Base-by-base conservation (phyloP, 768 basidiomycete genomes). In the Lactarius tabidus region DNA sequence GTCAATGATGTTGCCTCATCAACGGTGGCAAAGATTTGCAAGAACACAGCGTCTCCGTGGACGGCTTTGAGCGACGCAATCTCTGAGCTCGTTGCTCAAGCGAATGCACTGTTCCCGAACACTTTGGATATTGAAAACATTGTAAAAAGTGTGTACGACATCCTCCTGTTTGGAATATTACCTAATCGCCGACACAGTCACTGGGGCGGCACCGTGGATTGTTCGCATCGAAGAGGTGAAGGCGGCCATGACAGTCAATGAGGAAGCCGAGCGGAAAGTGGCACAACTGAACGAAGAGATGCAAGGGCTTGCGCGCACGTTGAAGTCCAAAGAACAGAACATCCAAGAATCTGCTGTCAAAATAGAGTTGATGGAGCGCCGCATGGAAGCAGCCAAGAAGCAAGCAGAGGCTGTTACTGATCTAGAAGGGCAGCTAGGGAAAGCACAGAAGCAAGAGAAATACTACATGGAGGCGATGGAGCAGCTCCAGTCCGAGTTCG, bases 401-500 rank as follows among this genome's bases (percentile, higher is more conserved):
- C 93, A 96, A 76, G 87, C 89, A 5, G 96, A 98, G 62, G 78
- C 83, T 8, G 90, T 98, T 59, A 75, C 79, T 17, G 90, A 93
- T 66, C 84, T 98, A 23, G 95, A 98, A 77, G 76, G 73, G 36
- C 89, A 95, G 70, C 79, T 98, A 2, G 77, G 81, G 33, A 94
- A 94, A 74, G 85, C 87, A 4, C 85, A 86, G 75, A 91, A 94
- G 75, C 91, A 96, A 72, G 94, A 96, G 75, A 82, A 88, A 62
- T 88, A 89, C 36, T 92, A 95, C 71, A 91, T 93, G 73, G 94
- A 96, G 70, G 93, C 94, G 3, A 90, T 98, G 81, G 95, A 95
- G 69, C 92, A 93, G 71, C 76, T 98, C 12, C 94, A 96, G 72
- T 83, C 86, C 1, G 96, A 99, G 71, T 77, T 97, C 67, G 95